Conservation (phyloP, 2,329 filamentous ascomycete species). For the Colletotrichum sp. region DNA sequence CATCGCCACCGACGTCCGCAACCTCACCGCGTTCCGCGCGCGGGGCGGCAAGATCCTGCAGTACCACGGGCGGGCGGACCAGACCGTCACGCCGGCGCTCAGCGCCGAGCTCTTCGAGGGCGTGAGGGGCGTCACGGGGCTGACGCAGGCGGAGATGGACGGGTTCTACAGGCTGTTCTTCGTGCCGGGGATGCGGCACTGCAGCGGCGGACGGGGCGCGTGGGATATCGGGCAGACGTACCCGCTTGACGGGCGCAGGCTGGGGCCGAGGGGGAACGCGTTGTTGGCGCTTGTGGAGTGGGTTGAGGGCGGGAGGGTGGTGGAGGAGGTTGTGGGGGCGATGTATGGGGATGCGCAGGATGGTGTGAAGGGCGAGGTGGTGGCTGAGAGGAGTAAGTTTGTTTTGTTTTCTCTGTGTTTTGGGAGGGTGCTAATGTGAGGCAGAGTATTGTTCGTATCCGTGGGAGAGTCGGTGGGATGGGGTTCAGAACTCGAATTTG, state of each 20-base stretch:
- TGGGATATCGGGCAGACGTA: slow-evolving; percentile 28
- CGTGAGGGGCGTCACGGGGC: slow-evolving; percentile 45
- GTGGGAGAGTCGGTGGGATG: not conserved
- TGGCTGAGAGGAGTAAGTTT: not conserved
- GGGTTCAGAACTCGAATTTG: not conserved
- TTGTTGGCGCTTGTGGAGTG: slow-evolving; percentile 50
- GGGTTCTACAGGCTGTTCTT: slow-evolving; percentile 55
- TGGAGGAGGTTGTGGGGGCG: not conserved
- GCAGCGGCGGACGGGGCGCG: slow-evolving; percentile 47
- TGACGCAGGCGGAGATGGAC: slow-evolving; percentile 36
- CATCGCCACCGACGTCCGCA: slow-evolving; percentile 40
- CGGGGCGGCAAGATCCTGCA: slow-evolving; percentile 48
- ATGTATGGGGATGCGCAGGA: not conserved
- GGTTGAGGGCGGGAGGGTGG: slow-evolving; percentile 40
- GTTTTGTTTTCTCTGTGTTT: not conserved
- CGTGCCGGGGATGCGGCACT: slow-evolving; percentile 57
- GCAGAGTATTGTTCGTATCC: not conserved
- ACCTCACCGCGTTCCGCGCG: slow-evolving; percentile 40
- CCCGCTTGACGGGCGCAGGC: slow-evolving; percentile 21
- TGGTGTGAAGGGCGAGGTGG: not conserved
- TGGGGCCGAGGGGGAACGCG: slow-evolving; percentile 43
- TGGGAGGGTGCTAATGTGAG: not conserved
- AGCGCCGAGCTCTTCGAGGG: slow-evolving; percentile 52
- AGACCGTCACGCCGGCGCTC: slow-evolving; percentile 46
- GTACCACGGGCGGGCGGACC: slow-evolving; percentile 50